These are phyloP conservation scores for Boletus semigastroideus DNA, from an alignment of 1,284 basidiomycete genomes.

Conservation along the genomic window DNA sequence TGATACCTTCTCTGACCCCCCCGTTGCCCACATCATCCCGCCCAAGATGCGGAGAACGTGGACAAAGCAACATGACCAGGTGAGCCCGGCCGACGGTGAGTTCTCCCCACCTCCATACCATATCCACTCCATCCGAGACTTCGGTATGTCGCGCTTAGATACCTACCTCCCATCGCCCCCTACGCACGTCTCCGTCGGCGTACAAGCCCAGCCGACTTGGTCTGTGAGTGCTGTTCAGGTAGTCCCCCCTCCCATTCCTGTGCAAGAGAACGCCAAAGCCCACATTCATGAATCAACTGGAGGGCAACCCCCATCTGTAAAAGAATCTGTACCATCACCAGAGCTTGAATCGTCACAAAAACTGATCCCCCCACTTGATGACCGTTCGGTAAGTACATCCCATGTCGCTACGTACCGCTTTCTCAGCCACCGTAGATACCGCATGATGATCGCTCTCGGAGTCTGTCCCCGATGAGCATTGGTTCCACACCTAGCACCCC, in stretches of 20 bases:
- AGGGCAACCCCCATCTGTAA: constrained; percentile 9
- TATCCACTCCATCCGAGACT: constrained; percentile 22
- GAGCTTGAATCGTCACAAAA: constrained; percentile 12
- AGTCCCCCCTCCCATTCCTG: constrained; percentile 25
- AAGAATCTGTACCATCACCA: constrained; percentile 10
- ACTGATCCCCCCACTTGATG: constrained; percentile 14
- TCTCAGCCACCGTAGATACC: constrained; percentile 34
- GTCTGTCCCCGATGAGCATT: constrained; percentile 58
- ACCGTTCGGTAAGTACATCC: constrained; percentile 21
- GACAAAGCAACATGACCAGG: constrained; percentile 45
- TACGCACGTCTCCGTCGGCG: constrained; percentile 35
- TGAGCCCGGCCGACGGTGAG: constrained; percentile 40
- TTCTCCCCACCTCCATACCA: constrained; percentile 5
- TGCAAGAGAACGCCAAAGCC: constrained; percentile 14
- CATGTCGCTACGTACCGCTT: not conserved
- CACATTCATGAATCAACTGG: constrained; percentile 2
- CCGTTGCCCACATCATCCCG: constrained; percentile 39
- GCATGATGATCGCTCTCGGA: constrained; percentile 34
- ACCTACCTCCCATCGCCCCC: constrained; percentile 17
- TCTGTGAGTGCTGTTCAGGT: constrained; percentile 40
- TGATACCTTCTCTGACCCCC: constrained; percentile 36
- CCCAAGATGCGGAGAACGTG: constrained; percentile 61
- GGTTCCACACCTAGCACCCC: constrained; percentile 44
- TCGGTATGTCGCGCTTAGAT: constrained; percentile 32
- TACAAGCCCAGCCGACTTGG: constrained; percentile 35